These are phyloP conservation scores for Plantago major DNA, from an alignment of 257 asterid genomes.

Conservation along the genomic window DNA sequence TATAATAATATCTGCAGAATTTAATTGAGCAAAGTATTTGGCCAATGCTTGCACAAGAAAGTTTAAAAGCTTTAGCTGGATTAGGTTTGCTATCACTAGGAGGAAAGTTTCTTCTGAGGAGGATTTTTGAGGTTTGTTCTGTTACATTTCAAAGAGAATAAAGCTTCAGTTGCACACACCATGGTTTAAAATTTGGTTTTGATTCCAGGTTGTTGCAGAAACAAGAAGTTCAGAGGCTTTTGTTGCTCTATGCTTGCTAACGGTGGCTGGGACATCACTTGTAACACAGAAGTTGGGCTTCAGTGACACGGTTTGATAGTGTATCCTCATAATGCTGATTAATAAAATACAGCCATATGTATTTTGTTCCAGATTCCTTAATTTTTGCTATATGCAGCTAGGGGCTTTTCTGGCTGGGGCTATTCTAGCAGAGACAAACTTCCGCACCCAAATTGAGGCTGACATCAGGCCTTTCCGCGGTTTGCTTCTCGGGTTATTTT, in stretches of 20 bases:
- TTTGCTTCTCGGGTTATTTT: conserved; percentile 90
- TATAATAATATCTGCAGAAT: conserved; percentile 53
- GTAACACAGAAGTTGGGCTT: conserved; percentile 90
- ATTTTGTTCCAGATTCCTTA: conserved; percentile 18
- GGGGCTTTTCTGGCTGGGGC: conserved; percentile 99
- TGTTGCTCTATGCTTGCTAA: conserved; percentile 95
- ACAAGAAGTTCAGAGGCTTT: conserved; percentile 97
- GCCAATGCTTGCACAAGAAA: conserved; percentile 90
- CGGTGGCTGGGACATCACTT: conserved; percentile 97
- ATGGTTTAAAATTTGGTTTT: conserved; percentile 24
- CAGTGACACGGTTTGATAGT: conserved; percentile 87
- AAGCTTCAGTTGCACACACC: conserved; percentile 7
- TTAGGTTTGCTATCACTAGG: conserved; percentile 93
- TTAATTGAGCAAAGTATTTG: conserved; percentile 69
- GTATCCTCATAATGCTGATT: conserved; percentile 14
- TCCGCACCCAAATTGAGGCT: conserved; percentile 98
- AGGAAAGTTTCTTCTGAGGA: conserved; percentile 80
- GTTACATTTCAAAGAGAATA: conserved; percentile 14
- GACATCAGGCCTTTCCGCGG: conserved; percentile 99
- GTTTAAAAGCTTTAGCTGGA: conserved; percentile 88
- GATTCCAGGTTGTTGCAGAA: conserved; percentile 88
- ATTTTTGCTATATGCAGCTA: conserved; percentile 48
- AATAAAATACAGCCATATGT: conserved; percentile 10
- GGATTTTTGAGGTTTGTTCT: conserved; percentile 82
- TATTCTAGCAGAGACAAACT: conserved; percentile 89